Conservation (phyloP, 371 early-diverging fungal genomes). For the Saksenaea vasiformis region DNA sequence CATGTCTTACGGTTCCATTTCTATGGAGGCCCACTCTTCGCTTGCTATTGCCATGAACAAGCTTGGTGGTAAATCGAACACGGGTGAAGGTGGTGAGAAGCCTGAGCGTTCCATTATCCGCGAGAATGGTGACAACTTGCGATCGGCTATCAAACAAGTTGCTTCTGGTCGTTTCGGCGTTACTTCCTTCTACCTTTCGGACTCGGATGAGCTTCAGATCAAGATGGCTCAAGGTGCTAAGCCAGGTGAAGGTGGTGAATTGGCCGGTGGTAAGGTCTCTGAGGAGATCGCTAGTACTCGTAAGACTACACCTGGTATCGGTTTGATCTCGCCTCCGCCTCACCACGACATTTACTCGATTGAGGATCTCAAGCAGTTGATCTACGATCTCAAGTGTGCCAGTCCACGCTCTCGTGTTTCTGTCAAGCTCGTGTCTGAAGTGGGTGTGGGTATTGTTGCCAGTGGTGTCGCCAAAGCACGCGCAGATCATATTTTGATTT, state of each 20-base stretch:
- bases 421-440: conserved; percentile 96
- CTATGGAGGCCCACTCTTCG: conserved; percentile 90
- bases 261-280: conserved; percentile 85
- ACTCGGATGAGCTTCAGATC: conserved; percentile 96
- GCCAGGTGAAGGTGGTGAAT: conserved; percentile 93
- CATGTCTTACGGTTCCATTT: conserved; percentile 98
- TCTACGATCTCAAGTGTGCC: conserved; percentile 94
- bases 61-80: conserved; percentile 95
- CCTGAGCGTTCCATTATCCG: conserved; percentile 72
- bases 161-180: conserved; percentile 98
- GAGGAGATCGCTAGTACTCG: conserved; percentile 92
- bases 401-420: conserved; percentile 90
- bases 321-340: conserved; percentile 94
- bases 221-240: conserved; percentile 99
- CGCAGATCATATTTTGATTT: conserved; percentile 95
- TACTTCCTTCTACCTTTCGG: conserved; percentile 89
- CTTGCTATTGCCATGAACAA: conserved; percentile 95
- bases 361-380: conserved; percentile 96
- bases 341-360: conserved; percentile 98
- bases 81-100: conserved; percentile 98
- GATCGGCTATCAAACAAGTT: conserved; percentile 97
- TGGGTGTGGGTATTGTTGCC: conserved; percentile 96
- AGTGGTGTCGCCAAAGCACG: conserved; percentile 96
- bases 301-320: conserved; percentile 95
- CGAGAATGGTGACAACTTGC: conserved; percentile 77